Conservation (phyloP, 192 early-diverging fungal genomes). For the Coemansia sp. region DNA sequence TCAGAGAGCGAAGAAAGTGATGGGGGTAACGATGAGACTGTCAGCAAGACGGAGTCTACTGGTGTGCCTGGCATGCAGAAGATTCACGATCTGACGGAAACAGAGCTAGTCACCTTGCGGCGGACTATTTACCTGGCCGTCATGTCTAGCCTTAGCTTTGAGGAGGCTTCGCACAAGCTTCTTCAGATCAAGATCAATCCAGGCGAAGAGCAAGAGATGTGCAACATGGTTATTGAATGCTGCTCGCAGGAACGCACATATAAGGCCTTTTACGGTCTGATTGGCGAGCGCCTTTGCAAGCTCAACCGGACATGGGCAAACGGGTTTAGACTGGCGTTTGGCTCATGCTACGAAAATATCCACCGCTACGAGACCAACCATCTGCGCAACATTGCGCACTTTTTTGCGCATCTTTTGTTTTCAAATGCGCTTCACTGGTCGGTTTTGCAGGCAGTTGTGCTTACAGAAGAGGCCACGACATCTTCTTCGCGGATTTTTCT, state of each 20-base stretch:
- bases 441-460: slow-evolving; percentile 70
- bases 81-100: slow-evolving; percentile 88
- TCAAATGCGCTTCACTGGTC: slow-evolving; percentile 85
- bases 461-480: slow-evolving; percentile 96
- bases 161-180: slow-evolving; percentile 94
- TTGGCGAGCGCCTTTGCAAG: slow-evolving; percentile 91
- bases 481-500: slow-evolving; percentile 95
- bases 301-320: slow-evolving; percentile 76
- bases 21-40: not conserved
- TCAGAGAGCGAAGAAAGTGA: slow-evolving; percentile 47
- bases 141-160: slow-evolving; percentile 93
- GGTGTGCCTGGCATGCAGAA: slow-evolving; percentile 34
- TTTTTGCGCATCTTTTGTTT: slow-evolving; percentile 84
- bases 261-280: slow-evolving; percentile 88
- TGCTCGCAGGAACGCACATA: slow-evolving; percentile 95
- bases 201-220: slow-evolving; percentile 88
- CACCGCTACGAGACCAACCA: slow-evolving; percentile 93
- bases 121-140: slow-evolving; percentile 95
- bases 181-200: slow-evolving; percentile 80
- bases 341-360: slow-evolving; percentile 83
- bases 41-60: slow-evolving; percentile 5
- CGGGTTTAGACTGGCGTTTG: slow-evolving; percentile 77
- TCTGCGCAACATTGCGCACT: slow-evolving; percentile 89
- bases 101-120: slow-evolving; percentile 80
- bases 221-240: slow-evolving; percentile 97